Percentiles rank a stretch among this genome's conserved stretches.
Conservation (phyloP, 2,329 filamentous ascomycete species). For the Ophiostoma himal-ulmi region DNA sequence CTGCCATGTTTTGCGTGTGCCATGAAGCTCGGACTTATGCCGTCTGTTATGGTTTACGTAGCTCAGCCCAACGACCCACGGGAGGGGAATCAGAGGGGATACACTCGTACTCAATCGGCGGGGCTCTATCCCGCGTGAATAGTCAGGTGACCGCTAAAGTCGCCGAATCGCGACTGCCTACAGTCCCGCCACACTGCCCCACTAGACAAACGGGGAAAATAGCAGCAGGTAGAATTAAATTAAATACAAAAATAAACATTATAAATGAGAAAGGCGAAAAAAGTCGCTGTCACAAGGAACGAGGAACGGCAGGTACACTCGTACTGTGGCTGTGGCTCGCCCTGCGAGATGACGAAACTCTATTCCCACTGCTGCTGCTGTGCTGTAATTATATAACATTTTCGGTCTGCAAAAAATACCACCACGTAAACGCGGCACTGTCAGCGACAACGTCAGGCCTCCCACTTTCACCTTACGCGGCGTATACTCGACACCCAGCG, state of each 20-base stretch:
- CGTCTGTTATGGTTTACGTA: constrained; percentile 2
- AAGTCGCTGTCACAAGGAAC: constrained; percentile 14
- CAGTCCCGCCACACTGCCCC: constrained; percentile 16
- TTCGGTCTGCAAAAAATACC: background rate
- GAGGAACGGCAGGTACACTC: constrained; percentile 2
- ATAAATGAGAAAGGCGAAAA: constrained; percentile 13
- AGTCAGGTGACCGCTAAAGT: constrained; percentile 5
- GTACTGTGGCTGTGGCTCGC: background rate
- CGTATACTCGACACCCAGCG: background rate
- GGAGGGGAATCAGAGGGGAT: background rate
- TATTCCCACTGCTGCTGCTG: background rate
- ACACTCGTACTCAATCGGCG: background rate
- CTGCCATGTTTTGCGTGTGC: too few species aligned
- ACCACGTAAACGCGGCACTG: constrained; percentile 8
- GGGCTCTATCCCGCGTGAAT: background rate
- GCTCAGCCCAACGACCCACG: background rate
- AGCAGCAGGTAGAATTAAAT: background rate
- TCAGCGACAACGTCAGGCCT: constrained; percentile 6
- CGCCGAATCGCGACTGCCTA: background rate
- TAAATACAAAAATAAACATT: background rate
- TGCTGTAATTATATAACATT: background rate
- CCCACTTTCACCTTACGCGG: background rate
- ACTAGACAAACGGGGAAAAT: constrained; percentile 7
- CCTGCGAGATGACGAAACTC: constrained; percentile 23
- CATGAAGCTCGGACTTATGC: background rate